Evolutionary conservation across 164 flowering plant genomes (phyloP), one percentile per base, ranked within the genome.

Genomic region (Vitis rotundifolia): DNA sequence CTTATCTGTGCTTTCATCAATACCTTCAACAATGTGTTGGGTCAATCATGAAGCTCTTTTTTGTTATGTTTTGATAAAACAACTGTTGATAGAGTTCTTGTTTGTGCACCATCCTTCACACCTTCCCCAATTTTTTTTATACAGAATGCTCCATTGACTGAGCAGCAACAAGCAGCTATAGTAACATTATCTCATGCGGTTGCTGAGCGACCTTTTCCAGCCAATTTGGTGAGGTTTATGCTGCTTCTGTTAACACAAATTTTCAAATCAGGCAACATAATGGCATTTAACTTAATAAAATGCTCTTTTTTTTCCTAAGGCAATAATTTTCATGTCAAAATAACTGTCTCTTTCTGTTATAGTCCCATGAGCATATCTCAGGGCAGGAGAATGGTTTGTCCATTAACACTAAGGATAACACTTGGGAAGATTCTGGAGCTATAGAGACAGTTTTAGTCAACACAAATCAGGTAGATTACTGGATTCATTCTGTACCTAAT

Each of bases 91-190:
- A 37, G 44, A 37, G 44, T 37, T 37, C 44, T 37, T 37, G 26
- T 37, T 37, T 37, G 44, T 37, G 44, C 44, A 37, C 7, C 44
- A 37, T 37, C 44, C 44, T 37, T 37, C 44, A 5, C 44, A 37
- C 7, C 44, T 37, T 37, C 49, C 9, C 15, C n/a, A 14, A 49
- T 18, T 60, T 48, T 50, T 15, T 29, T 47, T 49, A 6, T 73
- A 63, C 81, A 94, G 99, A 91, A 82, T 86, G 91, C 99, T 61
- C 98, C 97, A 10, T 77, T 95, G 77, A 80, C 91, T 10, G 97
- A 95, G 71, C 91, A 92, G 57, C 95, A 91, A 73, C 97, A 92
- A 73, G 85, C 88, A 14, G 96, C 99, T 26, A 81, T 95, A 57
- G 75, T 55, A 16, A 68, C 86, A 5, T 81, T 95, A 9, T 88